These are phyloP conservation scores for Cinnamomum chago DNA, from an alignment of 164 flowering plant species.

Conservation along the genomic window DNA sequence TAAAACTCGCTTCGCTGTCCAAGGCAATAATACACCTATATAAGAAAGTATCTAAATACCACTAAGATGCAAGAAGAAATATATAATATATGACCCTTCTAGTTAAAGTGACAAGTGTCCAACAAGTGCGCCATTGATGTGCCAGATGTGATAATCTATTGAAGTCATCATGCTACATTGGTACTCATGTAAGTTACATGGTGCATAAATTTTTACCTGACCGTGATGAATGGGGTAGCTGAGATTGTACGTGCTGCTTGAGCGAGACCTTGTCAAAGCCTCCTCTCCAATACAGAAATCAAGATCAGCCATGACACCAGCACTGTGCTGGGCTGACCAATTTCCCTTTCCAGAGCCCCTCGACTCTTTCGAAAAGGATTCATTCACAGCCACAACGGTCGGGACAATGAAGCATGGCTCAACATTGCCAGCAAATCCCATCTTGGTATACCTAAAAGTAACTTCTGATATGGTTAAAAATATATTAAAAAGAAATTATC, in stretches of 20 bases:
- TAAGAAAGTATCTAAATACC: too few relatives aligned
- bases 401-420: constrained; percentile 23
- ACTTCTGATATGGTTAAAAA: neutral
- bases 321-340: constrained; percentile 83
- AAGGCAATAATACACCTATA: too few relatives aligned
- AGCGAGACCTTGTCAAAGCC: constrained; percentile 64
- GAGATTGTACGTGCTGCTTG: constrained; percentile 74
- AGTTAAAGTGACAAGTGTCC: too few relatives aligned
- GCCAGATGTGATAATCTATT: too few relatives aligned
- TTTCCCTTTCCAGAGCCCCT: constrained; percentile 59
- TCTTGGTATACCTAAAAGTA: constrained; percentile 75
- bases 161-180: too few relatives aligned
- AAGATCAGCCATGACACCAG: constrained; percentile 99
- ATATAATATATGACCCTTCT: too few relatives aligned
- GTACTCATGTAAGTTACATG: neutral
- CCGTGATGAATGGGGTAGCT: constrained; percentile 83
- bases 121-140: too few relatives aligned
- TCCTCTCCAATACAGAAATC: constrained; percentile 96
- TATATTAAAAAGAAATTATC: neutral
- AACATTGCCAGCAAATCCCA: constrained; percentile 44
- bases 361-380: constrained; percentile 71
- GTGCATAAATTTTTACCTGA: constrained; percentile 28
- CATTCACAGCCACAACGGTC: constrained; percentile 86
- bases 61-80: too few relatives aligned
- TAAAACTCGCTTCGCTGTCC: too few relatives aligned